Conservation (phyloP, 108 stramenopile genomes). For the Stephanodiscus triporus region DNA sequence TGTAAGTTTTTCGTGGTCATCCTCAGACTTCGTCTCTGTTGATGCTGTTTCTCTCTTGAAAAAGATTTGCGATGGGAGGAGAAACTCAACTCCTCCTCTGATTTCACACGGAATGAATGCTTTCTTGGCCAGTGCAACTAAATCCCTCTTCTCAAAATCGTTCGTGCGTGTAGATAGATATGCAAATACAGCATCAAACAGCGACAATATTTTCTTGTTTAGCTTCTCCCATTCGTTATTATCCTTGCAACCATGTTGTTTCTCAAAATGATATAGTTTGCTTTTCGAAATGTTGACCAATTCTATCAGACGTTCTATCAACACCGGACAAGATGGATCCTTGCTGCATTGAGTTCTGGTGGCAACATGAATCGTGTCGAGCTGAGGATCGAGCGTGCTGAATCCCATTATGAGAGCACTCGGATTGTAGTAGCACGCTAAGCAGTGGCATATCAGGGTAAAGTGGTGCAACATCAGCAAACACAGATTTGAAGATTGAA, state of each 20-base stretch:
- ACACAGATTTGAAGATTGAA: background rate
- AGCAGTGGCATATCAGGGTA: background rate
- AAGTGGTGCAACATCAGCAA: background rate
- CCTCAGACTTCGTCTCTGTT: constrained; percentile 8
- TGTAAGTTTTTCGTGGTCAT: constrained; percentile 13
- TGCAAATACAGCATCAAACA: constrained; percentile 48
- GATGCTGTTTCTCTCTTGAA: constrained; percentile 39
- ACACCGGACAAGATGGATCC: constrained; percentile 52
- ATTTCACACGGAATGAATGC: constrained; percentile 64
- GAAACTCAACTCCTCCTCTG: constrained; percentile 52
- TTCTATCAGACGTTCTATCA: constrained; percentile 57
- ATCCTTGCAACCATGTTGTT: constrained; percentile 3
- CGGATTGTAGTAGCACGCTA: constrained; percentile 59
- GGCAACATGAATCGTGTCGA: constrained; percentile 50
- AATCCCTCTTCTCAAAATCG: constrained; percentile 47
- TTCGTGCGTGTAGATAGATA: constrained; percentile 57
- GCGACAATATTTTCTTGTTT: constrained; percentile 16
- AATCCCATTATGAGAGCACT: constrained; percentile 69
- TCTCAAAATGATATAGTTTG: constrained; percentile 35
- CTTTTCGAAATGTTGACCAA: constrained; percentile 47
- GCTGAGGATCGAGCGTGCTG: constrained; percentile 56
- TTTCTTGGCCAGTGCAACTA: constrained; percentile 39
- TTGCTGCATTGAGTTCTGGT: constrained; percentile 55
- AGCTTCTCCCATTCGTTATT: constrained; percentile 33
- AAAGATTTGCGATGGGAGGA: constrained; percentile 60